Evolutionary conservation across 768 basidiomycete species (phyloP), one percentile per base, ranked within the genome.

Genomic region (Cubamyces lactineus): DNA sequence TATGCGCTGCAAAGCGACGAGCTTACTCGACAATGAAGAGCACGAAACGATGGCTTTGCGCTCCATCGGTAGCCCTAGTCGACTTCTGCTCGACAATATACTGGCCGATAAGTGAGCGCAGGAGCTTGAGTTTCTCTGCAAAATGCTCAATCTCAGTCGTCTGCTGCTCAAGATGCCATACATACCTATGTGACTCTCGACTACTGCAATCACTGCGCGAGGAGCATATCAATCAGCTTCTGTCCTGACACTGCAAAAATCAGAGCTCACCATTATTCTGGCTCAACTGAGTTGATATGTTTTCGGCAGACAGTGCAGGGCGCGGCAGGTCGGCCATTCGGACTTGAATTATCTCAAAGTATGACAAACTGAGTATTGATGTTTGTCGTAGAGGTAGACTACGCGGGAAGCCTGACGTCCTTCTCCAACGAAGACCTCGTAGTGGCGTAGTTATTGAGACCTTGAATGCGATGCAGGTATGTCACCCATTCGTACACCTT

Each of bases 11-110:
- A 16, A 19, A 34, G 28, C 5, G 38, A 30, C 3, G 16, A 8
- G 28, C 65, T 52, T 21, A 66, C 65, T 66, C 65, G 6, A 66
- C 65, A n/a, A 66, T 49, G 34, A 66, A 63, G 1, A 66, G 50
- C 30, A 63, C 51, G 17, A 62, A 38, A 28, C 61, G 61, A 21
- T 60, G 58, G 7, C 57, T 45, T 17, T 58, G 59, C 15, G 42
- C 21, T 2, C 52, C 47, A 34, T 53, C 50, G 1, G 16, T 21
- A 0, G 48, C 48, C 5, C 34, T 51, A 9, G 38, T 42, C 19
- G 58, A 48, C 24, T 58, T 58, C n/a, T 60, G 59, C 6, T 42
- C 17, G 5, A 49, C 49, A 11, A 63, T 30, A 30, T 50, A 53
- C 8, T 59, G 57, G 5, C 43, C 48, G 13, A 66, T 42, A 24